These are phyloP conservation scores for Saccharum hybrid DNA, from an alignment of 202 grass and related monocot species.

Conservation along the genomic window DNA sequence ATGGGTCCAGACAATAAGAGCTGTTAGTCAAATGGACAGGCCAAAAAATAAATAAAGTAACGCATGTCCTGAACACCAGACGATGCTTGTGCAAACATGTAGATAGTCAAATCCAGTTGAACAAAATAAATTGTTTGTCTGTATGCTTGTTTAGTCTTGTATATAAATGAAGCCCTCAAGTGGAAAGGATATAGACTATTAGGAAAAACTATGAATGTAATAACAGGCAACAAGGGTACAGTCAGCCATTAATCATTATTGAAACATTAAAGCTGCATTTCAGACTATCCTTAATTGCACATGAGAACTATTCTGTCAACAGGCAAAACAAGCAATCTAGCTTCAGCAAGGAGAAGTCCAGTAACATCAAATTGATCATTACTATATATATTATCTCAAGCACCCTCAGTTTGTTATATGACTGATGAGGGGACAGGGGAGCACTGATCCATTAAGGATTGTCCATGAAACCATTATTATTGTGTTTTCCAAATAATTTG, in stretches of 20 bases:
- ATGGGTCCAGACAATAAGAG: constrained; percentile 30
- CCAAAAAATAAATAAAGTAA: constrained; percentile 23
- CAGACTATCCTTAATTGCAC: background rate
- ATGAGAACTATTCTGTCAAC: constrained; percentile 13
- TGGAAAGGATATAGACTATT: background rate
- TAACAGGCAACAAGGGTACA: constrained; percentile 5
- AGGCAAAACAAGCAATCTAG: background rate
- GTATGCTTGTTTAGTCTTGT: constrained; percentile 7
- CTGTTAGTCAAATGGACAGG: constrained; percentile 1
- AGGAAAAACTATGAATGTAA: constrained; percentile 2
- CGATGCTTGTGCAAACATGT: background rate
- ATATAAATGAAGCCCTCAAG: constrained; percentile 23
- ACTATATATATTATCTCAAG: background rate
- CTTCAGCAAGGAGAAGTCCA: background rate
- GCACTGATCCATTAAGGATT: background rate
- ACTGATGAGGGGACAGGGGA: background rate
- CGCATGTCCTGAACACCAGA: background rate
- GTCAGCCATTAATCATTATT: background rate
- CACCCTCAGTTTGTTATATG: background rate
- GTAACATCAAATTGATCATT: background rate
- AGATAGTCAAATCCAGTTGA: background rate
- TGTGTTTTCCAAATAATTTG: background rate
- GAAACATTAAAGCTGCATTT: background rate
- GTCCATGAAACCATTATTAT: background rate
- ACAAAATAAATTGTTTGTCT: background rate